Percentiles rank a stretch among this genome's conserved stretches.
phyloP scores from a whole-genome alignment of 768 basidiomycete species.

The Boletales sp. region DNA sequence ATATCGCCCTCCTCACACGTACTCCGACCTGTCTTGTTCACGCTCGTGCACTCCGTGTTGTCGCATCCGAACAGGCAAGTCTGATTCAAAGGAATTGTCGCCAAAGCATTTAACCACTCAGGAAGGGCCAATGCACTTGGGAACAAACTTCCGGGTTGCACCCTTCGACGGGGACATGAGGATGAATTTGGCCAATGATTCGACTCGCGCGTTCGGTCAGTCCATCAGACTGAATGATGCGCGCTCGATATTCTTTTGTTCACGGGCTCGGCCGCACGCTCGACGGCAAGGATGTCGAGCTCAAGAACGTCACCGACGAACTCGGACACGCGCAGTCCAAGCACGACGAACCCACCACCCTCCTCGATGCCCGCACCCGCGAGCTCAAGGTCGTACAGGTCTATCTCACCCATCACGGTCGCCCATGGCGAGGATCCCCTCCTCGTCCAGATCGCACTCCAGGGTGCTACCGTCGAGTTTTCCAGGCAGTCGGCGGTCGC shows the following conservation, averaged over 20 bases:
- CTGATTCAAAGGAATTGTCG: no score
- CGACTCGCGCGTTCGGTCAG: no score
- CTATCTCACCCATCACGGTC: slow-evolving; percentile 21
- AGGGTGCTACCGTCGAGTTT: slow-evolving; percentile 31
- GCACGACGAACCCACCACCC: slow-evolving; percentile 26
- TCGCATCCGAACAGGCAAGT: no score
- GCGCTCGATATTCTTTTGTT: no score
- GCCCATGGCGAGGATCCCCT: slow-evolving; percentile 32
- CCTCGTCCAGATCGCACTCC: slow-evolving; percentile 38
- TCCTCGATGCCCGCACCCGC: slow-evolving; percentile 32
- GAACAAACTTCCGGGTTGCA: no score
- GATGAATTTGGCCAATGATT: no score
- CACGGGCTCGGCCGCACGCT: slow-evolving; percentile 19
- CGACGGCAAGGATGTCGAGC: slow-evolving; percentile 20
- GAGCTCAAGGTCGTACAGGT: slow-evolving; percentile 38
- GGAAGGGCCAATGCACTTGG: no score
- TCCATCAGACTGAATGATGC: no score
- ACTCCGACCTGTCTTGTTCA: slow-evolving; percentile 17
- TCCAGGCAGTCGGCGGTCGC: slow-evolving; percentile 49
- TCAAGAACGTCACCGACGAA: slow-evolving; percentile 25
- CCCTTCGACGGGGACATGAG: no score
- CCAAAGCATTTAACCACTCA: no score
- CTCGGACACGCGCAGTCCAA: slow-evolving; percentile 22
- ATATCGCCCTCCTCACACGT: slow-evolving; percentile 70
- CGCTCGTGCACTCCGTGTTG: background rate